Evolutionary conservation across 306 rosid species (phyloP).

Genomic region (Benincasa hispida): DNA sequence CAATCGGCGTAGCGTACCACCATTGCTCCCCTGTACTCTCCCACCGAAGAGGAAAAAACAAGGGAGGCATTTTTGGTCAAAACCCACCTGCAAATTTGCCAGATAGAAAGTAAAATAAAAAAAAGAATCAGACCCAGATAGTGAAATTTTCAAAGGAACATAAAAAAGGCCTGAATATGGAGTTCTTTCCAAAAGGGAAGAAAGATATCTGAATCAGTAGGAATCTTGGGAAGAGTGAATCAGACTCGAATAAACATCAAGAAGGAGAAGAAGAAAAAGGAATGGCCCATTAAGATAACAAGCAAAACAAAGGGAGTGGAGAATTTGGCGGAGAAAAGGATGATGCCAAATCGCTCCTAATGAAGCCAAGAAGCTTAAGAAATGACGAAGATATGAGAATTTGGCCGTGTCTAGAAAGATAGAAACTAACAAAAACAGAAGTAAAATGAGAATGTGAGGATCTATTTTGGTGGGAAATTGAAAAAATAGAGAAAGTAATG

Average conservation of each 20-base stretch:
- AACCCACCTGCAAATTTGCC: neutral
- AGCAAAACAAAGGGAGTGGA: neutral
- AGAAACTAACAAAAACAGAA: neutral
- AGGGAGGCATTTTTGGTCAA: conserved; percentile 27
- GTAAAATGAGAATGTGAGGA: neutral
- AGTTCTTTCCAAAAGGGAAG: neutral
- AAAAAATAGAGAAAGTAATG: neutral
- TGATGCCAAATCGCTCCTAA: neutral
- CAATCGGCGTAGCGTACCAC: conserved; percentile 96
- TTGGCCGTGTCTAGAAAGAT: neutral
- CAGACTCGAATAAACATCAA: neutral
- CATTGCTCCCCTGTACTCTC: conserved; percentile 87
- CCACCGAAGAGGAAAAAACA: conserved; percentile 76
- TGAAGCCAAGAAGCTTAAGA: neutral
- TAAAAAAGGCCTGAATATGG: neutral
- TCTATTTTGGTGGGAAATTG: neutral
- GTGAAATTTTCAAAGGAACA: neutral
- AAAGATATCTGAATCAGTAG: neutral
- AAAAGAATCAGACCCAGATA: neutral
- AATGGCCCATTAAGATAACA: neutral
- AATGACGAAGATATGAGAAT: neutral
- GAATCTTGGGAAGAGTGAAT: neutral
- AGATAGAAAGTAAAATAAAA: neutral
- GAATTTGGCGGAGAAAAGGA: neutral
- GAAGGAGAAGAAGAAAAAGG: neutral